Conservation (phyloP, 1,284 basidiomycete genomes). For the Peniophora sp. region DNA sequence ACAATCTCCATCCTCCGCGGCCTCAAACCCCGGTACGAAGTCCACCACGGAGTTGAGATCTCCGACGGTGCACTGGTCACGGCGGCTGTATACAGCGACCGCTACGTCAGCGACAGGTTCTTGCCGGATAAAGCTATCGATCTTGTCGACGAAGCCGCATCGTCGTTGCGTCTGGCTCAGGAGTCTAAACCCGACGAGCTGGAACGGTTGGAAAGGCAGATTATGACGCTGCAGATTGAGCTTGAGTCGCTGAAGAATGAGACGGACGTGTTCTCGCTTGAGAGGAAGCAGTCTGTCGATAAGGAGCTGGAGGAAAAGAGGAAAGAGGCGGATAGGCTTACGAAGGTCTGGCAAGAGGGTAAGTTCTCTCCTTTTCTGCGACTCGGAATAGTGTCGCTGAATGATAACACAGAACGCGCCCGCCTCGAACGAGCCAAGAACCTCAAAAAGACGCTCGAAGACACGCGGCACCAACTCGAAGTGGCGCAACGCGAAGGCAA, state of each 20-base stretch:
- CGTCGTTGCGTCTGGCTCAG: constrained; percentile 81
- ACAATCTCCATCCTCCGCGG: constrained; percentile 89
- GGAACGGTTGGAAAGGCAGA: constrained; percentile 76
- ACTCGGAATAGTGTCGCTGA: background rate
- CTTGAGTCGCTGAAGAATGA: constrained; percentile 87
- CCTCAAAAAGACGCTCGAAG: constrained; percentile 74
- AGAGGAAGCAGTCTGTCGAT: constrained; percentile 66
- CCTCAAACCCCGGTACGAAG: constrained; percentile 78
- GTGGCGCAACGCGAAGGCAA: constrained; percentile 82
- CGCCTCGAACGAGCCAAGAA: constrained; percentile 74
- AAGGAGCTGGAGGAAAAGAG: constrained; percentile 51
- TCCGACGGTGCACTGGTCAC: constrained; percentile 84
- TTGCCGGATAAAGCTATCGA: constrained; percentile 90
- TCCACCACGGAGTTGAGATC: constrained; percentile 90
- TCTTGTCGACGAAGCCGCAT: constrained; percentile 86
- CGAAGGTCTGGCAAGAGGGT: constrained; percentile 69
- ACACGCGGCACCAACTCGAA: constrained; percentile 80
- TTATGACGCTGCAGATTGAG: constrained; percentile 87
- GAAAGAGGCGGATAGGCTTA: constrained; percentile 54
- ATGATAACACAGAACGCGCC: constrained; percentile 50
- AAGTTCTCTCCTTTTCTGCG: constrained; percentile 8
- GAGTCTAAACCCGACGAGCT: constrained; percentile 87
- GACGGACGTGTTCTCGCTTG: constrained; percentile 72
- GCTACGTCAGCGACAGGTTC: constrained; percentile 82
- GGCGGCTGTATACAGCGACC: constrained; percentile 77